A percentile compares a stretch with the other conserved stretches of the same genome.
Conservation (phyloP, 2,329 filamentous ascomycete genomes). For the Orbilia blumenaviensis region DNA sequence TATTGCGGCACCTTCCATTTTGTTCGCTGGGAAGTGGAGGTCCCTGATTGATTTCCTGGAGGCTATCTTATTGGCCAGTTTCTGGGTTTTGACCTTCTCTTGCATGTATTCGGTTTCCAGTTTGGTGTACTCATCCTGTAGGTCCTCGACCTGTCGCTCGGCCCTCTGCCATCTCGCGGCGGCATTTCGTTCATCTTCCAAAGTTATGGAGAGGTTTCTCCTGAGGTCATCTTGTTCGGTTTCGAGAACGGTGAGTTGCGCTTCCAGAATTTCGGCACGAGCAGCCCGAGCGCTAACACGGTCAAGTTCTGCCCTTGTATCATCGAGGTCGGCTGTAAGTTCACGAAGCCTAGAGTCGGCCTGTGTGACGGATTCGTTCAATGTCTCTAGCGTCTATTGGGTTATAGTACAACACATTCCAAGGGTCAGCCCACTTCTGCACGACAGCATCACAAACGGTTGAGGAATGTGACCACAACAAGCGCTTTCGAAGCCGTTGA, state of each 20-base stretch:
- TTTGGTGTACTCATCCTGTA: constrained; percentile 86
- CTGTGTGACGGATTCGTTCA: constrained; percentile 80
- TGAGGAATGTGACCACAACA: neutral
- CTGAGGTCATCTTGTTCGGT: constrained; percentile 80
- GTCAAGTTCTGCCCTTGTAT: constrained; percentile 57
- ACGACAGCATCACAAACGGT: constrained; percentile 11
- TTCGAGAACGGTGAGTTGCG: constrained; percentile 80
- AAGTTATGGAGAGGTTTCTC: constrained; percentile 71
- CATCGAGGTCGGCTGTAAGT: constrained; percentile 63
- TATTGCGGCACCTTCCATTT: constrained; percentile 49
- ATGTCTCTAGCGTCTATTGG: constrained; percentile 74
- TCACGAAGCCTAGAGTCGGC: constrained; percentile 81
- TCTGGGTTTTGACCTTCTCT: constrained; percentile 56
- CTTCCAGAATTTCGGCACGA: constrained; percentile 80
- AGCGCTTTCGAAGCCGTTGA: neutral
- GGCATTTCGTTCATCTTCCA: constrained; percentile 79
- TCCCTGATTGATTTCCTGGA: constrained; percentile 46
- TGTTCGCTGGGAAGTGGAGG: constrained; percentile 34
- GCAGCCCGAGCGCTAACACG: constrained; percentile 64
- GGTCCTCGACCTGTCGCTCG: constrained; percentile 77
- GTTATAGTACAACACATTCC: constrained; percentile 42
- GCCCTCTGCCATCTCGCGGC: constrained; percentile 85
- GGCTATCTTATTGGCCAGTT: constrained; percentile 74
- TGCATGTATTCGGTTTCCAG: constrained; percentile 76
- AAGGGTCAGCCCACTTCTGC: constrained; percentile 40